Evolutionary conservation across 352 stramenopile genomes (phyloP), one percentile per base, ranked within the genome.

Genomic region (Phytophthora cajani): DNA sequence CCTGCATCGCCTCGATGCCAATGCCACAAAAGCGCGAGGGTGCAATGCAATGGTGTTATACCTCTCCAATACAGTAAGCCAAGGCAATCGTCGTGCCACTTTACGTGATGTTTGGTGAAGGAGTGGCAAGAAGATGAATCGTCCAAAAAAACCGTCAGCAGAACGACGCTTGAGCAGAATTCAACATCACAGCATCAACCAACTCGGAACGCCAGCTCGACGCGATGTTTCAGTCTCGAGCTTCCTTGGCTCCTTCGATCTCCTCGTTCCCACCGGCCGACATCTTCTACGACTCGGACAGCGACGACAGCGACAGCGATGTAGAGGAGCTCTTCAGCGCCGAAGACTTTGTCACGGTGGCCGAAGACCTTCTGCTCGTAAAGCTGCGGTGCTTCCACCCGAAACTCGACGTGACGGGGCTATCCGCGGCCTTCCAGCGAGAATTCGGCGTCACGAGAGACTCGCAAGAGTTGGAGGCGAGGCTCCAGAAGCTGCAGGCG

Each of bases 301-400:
- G 67, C 23, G 69, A 75, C 11, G 71, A 79, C 6, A 76, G 67
- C 19, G 69, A 72, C 3, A 78, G 67, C 47, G 75, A 81, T 25
- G 23, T 67, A 40, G 30, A 73, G 40, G 72, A 84, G 8, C 44
- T 90, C 0, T 89, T 90, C 19, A 75, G 77, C 9, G 44, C 56
- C 0, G 62, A 78, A 21, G 73, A 86, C 11, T 79, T 81, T 38
- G 87, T 87, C 47, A 77, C 74, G 0, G 72, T 84, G 1, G 63
- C 75, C 2, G 71, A 94, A 55, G 87, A 94, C 44, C 51, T 94
- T n/a, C 65, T 91, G 12, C 71, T 91, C 10, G 81, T 94, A 17
- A 80, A 77, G 21, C 64, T 82, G 2, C 75, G 74, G 21, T 94
- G 84, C 57, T 94, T 91, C 40, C 67, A 85, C 33, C 83, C 84